These are phyloP conservation scores for Cadophora malorum DNA, from an alignment of 2,329 filamentous ascomycete genomes.

Conservation along the genomic window DNA sequence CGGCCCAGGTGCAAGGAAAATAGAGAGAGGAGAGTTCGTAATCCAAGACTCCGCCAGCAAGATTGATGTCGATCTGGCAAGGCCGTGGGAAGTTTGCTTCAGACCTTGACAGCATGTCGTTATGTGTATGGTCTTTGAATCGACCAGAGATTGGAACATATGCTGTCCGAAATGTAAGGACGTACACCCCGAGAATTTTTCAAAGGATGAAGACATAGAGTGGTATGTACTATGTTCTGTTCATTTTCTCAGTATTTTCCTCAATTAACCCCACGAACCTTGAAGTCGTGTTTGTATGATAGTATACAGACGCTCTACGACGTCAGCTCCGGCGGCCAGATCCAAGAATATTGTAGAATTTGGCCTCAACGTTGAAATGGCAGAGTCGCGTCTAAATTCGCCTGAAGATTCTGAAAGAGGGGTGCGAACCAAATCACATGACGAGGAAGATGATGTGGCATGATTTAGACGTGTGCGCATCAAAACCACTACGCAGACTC, in stretches of 20 bases:
- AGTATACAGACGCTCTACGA: slow-evolving; percentile 14
- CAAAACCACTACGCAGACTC: background rate
- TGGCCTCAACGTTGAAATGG: no score
- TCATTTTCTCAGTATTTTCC: no score
- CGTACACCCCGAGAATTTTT: background rate
- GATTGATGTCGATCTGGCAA: slow-evolving; percentile 35
- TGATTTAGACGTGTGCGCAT: slow-evolving; percentile 25
- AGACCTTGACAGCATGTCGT: slow-evolving; percentile 43
- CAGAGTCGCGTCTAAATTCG: no score
- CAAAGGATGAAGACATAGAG: slow-evolving; percentile 10
- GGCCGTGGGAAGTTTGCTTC: slow-evolving; percentile 41
- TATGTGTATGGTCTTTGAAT: slow-evolving; percentile 45
- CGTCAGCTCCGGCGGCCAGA: no score
- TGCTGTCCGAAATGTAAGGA: slow-evolving; percentile 22
- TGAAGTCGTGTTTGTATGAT: slow-evolving; percentile 16
- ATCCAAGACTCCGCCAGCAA: slow-evolving; percentile 35
- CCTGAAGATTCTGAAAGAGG: background rate
- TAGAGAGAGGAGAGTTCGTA: slow-evolving; percentile 41
- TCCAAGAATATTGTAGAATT: no score
- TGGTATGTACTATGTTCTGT: no score
- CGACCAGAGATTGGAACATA: background rate
- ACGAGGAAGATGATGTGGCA: slow-evolving; percentile 21
- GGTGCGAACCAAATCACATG: slow-evolving; percentile 6
- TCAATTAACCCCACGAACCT: no score
- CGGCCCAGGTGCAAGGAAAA: slow-evolving; percentile 32